Base-by-base conservation (phyloP, 2,329 filamentous ascomycete genomes). In the Aureobasidium zeae region DNA sequence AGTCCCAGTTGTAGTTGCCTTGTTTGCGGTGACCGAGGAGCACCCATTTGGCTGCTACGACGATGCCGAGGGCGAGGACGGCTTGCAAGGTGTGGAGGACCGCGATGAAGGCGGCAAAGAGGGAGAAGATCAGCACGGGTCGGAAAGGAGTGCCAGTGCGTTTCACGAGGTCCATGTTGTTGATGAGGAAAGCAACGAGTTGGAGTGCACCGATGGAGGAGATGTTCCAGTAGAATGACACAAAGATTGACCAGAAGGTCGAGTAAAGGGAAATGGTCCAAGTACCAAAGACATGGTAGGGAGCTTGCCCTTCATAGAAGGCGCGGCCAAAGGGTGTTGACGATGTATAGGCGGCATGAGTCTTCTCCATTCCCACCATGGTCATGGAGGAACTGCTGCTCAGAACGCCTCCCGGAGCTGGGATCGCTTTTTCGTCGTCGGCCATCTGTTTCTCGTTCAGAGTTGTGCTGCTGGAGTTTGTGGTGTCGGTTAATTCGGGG, bases 1-100 rank as follows among this genome's bases (percentile, higher is more conserved):
- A 69, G 53, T 77, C 74, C 73, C 73, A 77, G 56, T 75, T 70
- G 51, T 74, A 74, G 48, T 70, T 70, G 11, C 74, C 74, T 3
- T 68, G 67, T 48, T 58, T 57, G 28, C 73, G 63, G 15, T 67
- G 66, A 12, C 73, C 73, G 17, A 76, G 60, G 2, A 76, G 55
- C 2, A 59, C 45, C 73, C 73, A 76, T 52, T 77, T 76, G 7
- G 66, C 57, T 2, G 50, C 58, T 44, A 76, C 64, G 28, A 71
- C 61, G 21, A 70, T 49, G 2, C 52, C 50, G 1, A 73, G 51
- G 2, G 71, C 68, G 1, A 72, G 22, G 2, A 71, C 28, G 1
- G 66, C 61, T 48, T 72, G 67, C 0, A 61, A 22, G 0, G 65
- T 62, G 29, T 67, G 67, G 36, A 76, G 58, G 30, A 64, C 48